phyloP scores from a whole-genome alignment of 441 rosid species.

The Arabidopsis hybrid region DNA sequence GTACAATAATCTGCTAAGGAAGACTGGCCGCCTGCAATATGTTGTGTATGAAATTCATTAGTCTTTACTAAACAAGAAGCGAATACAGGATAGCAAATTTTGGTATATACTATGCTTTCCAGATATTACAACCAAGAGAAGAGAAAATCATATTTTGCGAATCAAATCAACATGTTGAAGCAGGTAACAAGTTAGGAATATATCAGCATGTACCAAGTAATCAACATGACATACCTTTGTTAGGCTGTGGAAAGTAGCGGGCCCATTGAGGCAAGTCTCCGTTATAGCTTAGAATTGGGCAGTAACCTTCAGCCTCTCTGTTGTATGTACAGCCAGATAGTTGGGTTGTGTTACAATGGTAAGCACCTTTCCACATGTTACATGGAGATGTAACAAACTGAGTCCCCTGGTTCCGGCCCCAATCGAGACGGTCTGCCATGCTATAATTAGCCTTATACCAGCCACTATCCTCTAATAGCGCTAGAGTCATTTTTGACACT shows the following conservation, averaged over 20 bases:
- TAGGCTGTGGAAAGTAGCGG: constrained; percentile 95
- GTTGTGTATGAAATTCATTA: constrained; percentile 1
- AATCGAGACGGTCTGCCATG: constrained; percentile 96
- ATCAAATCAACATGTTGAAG: neutral
- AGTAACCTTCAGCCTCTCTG: constrained; percentile 99
- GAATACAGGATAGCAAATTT: neutral
- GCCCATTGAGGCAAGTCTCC: constrained; percentile 99
- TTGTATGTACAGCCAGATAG: constrained; percentile 97
- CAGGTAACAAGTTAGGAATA: constrained; percentile 7
- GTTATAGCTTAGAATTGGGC: constrained; percentile 92
- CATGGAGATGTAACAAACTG: constrained; percentile 91
- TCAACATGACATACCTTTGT: constrained; percentile 69
- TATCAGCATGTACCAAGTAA: constrained; percentile 6
- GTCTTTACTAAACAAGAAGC: constrained; percentile 20
- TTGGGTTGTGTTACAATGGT: constrained; percentile 92
- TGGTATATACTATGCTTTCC: neutral
- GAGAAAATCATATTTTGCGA: neutral
- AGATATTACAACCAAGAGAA: neutral
- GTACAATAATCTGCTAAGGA: constrained; percentile 98
- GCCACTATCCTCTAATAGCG: constrained; percentile 97
- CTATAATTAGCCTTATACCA: constrained; percentile 99
- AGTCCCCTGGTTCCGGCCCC: constrained; percentile 98
- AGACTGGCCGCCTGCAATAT: constrained; percentile 93
- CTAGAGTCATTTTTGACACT: constrained; percentile 97
- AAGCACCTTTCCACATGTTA: constrained; percentile 96